Base-by-base conservation (phyloP, 2,329 filamentous ascomycete species). In the Cladosporium sp. region DNA sequence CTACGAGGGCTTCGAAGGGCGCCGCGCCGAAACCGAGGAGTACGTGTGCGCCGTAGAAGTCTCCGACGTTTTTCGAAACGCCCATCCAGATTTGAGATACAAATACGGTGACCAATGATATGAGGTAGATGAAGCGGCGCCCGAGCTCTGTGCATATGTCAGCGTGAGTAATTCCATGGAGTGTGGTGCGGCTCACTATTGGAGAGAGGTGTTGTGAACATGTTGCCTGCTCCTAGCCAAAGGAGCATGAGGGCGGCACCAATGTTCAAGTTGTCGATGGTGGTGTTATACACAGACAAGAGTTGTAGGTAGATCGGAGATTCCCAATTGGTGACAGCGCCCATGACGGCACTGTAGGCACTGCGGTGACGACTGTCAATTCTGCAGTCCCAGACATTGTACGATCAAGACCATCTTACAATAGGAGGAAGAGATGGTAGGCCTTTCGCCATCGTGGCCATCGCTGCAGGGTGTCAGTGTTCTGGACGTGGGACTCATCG, bases 1-100 rank as follows among this genome's bases (percentile, higher is more conserved):
- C 83, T 6, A 86, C 82, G 4, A 86, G 74, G 1, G 83, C 79
- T 69, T 86, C 84, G 66, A 60, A 60, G 30, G 58, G 58, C 21
- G 58, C 54, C 4, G 65, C 66, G 21, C 67, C 68, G 7, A 68
- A 52, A 2, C 68, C 68, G 47, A 65, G 36, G 1, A 69, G 59
- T 2, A 69, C 52, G 15, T 68, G 34, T 5, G 65, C 62, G 24
- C 58, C 67, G 30, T 68, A 65, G 24, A 59, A 69, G 10, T 68
- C 67, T 30, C 67, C 68, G 14, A 66, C 44, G 1, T 44, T 63
- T n/a, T 65, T 69, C 7, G 68, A 68, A 12, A 65, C 18, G n/a
- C 58, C 63, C 61, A 67, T 55, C 66, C 66, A 68, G 26, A 69
- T 65, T 49, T 67, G 47, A 15, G 67, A 65, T 11, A 59, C 30